Conservation (phyloP, 1,284 basidiomycete species). For the Cryptococcus sp. region DNA sequence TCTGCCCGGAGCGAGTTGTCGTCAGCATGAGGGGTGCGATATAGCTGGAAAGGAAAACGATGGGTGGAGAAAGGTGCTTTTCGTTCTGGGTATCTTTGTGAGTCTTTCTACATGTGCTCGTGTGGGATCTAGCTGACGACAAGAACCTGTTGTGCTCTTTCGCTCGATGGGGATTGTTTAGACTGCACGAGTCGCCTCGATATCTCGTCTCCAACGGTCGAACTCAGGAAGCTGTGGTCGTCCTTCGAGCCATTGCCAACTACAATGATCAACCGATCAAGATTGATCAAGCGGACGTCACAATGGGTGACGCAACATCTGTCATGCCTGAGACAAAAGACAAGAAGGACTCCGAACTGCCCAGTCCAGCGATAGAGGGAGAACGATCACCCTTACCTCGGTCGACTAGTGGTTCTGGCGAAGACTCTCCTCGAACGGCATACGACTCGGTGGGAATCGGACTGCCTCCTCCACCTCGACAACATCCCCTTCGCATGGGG, state of each 20-base stretch:
- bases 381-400: slow-evolving; percentile 12
- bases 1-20: slow-evolving; percentile 72
- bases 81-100: slow-evolving; percentile 64
- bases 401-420: neutral
- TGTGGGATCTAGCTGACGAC: slow-evolving; percentile 5
- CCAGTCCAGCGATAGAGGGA: slow-evolving; percentile 9
- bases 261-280: slow-evolving; percentile 71
- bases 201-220: slow-evolving; percentile 81
- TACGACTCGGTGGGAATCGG: slow-evolving; percentile 27
- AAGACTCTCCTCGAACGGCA: slow-evolving; percentile 3
- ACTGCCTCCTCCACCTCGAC: slow-evolving; percentile 7
- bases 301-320: slow-evolving; percentile 4
- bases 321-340: neutral
- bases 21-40: slow-evolving; percentile 46
- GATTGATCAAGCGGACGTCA: slow-evolving; percentile 65
- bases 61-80: slow-evolving; percentile 81
- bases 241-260: slow-evolving; percentile 70
- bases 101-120: slow-evolving; percentile 31
- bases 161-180: slow-evolving; percentile 80
- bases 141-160: slow-evolving; percentile 83
- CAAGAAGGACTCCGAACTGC: slow-evolving; percentile 15
- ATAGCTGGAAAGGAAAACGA: slow-evolving; percentile 59
- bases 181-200: slow-evolving; percentile 85
- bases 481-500: slow-evolving; percentile 20
- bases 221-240: slow-evolving; percentile 71